Evolutionary conservation across 345 rosid genomes (phyloP).

Genomic region (Noccaea caerulescens): DNA sequence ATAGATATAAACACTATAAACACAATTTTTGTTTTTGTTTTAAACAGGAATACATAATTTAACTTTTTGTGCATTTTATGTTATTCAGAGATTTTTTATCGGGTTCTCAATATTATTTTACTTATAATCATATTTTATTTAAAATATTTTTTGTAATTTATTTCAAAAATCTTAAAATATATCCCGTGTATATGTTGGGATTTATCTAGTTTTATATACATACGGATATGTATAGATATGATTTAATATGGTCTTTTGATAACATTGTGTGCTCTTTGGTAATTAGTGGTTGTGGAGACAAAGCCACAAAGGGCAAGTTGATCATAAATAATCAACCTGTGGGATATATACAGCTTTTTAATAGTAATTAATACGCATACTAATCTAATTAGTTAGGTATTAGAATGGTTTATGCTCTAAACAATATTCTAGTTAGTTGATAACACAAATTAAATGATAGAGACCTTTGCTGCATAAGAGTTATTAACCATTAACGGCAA

Average conservation of each 20-base stretch:
- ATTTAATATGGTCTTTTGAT: constrained; percentile 16
- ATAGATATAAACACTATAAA: too few species aligned
- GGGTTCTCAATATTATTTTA: too few species aligned
- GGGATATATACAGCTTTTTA: constrained; percentile 12
- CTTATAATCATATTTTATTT: too few species aligned
- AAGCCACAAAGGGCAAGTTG: constrained; percentile 29
- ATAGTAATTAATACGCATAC: constrained; percentile 14
- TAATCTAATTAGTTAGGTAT: constrained; percentile 12
- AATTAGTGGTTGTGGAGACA: constrained; percentile 13
- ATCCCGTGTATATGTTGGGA: too few species aligned
- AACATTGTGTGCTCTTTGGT: constrained; percentile 27
- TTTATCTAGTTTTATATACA: background rate
- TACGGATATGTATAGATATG: constrained; percentile 11
- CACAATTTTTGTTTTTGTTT: too few species aligned
- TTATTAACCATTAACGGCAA: background rate
- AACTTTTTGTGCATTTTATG: too few species aligned
- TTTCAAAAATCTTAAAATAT: too few species aligned
- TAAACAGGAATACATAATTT: too few species aligned
- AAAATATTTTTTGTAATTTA: too few species aligned
- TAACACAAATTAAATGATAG: background rate
- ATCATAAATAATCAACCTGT: constrained; percentile 31
- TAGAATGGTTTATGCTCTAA: constrained; percentile 4
- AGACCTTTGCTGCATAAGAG: background rate
- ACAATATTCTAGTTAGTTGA: constrained; percentile 15
- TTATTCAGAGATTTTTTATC: too few species aligned